Base-by-base conservation (phyloP, 2,329 filamentous ascomycete genomes). In the Monosporascus sp. region DNA sequence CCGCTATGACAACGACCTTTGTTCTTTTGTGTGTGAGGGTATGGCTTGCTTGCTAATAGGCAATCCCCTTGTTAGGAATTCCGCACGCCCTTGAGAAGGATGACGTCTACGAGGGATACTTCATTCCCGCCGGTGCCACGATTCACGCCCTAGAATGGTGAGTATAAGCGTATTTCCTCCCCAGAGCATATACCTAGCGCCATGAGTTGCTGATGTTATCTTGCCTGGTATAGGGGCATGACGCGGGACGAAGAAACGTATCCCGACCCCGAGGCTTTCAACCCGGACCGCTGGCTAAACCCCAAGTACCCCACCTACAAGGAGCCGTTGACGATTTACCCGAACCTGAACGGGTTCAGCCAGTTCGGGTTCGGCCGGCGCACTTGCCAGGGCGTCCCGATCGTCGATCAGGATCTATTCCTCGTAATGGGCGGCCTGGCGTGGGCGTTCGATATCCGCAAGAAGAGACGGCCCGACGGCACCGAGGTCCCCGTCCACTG, bases 361-460 rank as follows among this genome's bases (percentile, higher is more conserved):
- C 69, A 73, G 20, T 82, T 84, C 58, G 81, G 80, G 2, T 82
- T 79, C 59, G 80, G 80, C 0, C 71, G 79, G 2, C 69, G 80
- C 3, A 74, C 78, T 1, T 77, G 74, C 40, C 74, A 73, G 48
- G 73, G 73, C 4, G 58, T 72, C 2, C 70, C 72, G 20, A 68
- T 75, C 18, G 72, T 73, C 0, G 72, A 75, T 50, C 68, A 72
- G 55, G 70, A 72, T 38, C 62, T 75, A 11, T 73, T 70, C 57
- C 66, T 75, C 3, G 60, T 69, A 37, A 69, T 73, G 58, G 72
- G 72, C 26, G 65, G 70, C 20, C 58, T 74, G 51, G 67, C 68
- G 0, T 74, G 71, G 68, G 66, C 64, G 0, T 68, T 73, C 24
- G 43, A 67, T 37, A 55, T 74, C 8, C 53, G 47, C 15, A 65